Evolutionary conservation across 139 green algal genomes (phyloP), one percentile per base, ranked within the genome.

Genomic region (Chlamydomonas sphaeroides): DNA sequence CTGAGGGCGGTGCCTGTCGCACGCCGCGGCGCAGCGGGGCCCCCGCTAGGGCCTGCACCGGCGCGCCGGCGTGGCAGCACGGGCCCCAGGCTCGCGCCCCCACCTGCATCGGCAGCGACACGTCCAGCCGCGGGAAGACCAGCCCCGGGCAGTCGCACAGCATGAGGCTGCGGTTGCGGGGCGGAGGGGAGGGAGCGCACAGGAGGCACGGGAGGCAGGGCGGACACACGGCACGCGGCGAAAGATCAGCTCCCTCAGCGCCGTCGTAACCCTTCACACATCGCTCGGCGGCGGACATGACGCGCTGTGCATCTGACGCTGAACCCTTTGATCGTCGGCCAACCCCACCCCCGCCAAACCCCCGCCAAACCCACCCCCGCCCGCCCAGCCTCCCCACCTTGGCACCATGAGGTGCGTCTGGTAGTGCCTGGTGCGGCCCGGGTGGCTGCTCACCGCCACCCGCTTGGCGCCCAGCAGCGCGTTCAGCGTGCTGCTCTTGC

Each of bases 71-170:
- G n/a, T n/a, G n/a, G n/a, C n/a, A n/a, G n/a, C n/a, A n/a, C n/a
- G n/a, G 14, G 14, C 45, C 45, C 45, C 45, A 51, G 10, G 7
- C 30, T n/a, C 59, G 21, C n/a, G 15, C 32, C 7, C 84, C 7
- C 51, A 92, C 91, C 86, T 94, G 91, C 85, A 94, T 87, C 25
- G 88, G 73, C 30, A 94, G 83, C 17, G 86, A 79, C 51, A 94
- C 89, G 65, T 91, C 86, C 23, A 90, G 67, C 0, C 91, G 85
- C 0, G 92, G 92, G 66, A 95, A 95, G n/a, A 95, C 92, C 36
- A 95, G 82, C 2, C 92, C 92, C 0, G 92, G 92, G 86, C 90
- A 94, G 78, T 95, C 92, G 68, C 89, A 93, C 76, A 95, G 80
- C 89, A 94, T 86, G 17, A 94, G 86, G 17, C 63, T 66, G 36